These are phyloP conservation scores for Saksenaea oblongispora DNA, from an alignment of 371 early-diverging fungal genomes.

Conservation along the genomic window DNA sequence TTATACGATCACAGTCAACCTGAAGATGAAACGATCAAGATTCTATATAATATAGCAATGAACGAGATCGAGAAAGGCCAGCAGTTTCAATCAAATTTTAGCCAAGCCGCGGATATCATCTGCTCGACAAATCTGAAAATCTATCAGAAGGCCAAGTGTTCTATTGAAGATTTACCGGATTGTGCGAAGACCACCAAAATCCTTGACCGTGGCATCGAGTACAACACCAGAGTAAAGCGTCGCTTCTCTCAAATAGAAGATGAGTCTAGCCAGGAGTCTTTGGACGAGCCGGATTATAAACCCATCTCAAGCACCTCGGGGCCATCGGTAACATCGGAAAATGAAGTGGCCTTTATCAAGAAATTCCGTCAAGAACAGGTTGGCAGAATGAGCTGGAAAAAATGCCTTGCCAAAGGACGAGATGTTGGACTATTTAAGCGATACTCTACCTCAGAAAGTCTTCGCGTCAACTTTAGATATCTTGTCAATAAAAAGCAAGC, in stretches of 20 bases:
- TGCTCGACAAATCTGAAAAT: background rate
- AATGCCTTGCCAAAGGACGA: background rate
- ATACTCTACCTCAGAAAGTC: background rate
- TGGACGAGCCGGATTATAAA: background rate
- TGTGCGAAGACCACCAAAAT: background rate
- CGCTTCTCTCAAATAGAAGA: conserved; percentile 1
- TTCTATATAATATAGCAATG: background rate
- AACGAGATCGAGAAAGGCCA: background rate
- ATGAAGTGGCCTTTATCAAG: background rate
- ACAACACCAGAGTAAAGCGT: background rate
- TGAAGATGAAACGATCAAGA: background rate
- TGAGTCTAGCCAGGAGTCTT: background rate
- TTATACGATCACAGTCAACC: background rate
- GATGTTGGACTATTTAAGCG: background rate
- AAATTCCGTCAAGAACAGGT: background rate
- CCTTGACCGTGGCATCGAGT: background rate
- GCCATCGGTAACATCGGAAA: background rate
- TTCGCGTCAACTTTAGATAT: conserved; percentile 7
- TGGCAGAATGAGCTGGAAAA: background rate
- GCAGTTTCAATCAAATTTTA: background rate
- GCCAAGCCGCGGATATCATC: background rate
- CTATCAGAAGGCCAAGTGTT: background rate
- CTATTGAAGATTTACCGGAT: background rate
- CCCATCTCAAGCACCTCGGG: background rate
- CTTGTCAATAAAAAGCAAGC: background rate